Evolutionary conservation across 768 basidiomycete genomes (phyloP), one percentile per base, ranked within the genome.

Genomic region (Suillus paluster): DNA sequence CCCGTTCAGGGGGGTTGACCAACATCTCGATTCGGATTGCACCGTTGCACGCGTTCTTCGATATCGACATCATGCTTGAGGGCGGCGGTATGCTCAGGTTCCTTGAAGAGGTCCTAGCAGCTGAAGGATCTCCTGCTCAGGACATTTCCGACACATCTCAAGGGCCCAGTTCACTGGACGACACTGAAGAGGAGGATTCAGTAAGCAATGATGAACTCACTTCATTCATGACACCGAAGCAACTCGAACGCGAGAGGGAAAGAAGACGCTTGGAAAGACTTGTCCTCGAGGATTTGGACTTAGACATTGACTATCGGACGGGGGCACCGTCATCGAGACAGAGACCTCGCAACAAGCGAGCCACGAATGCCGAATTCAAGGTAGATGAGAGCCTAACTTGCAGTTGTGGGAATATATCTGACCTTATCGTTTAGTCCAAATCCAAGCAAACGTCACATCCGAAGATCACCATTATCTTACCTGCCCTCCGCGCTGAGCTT

Each of bases 41-140:
- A 11, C 90, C 94, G 11, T 67, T 96, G 11, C 94, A 95, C 68
- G 45, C 91, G n/a, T 92, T 94, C 68, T 57, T 92, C 30, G 93
- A 96, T 71, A 76, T 93, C 50, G 82, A 75, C 38, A 71, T 78
- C 59, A 65, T 80, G 21, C 65, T 85, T 55, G 69, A 78, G 62
- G 66, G 76, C 66, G 68, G 63, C 56, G 78, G 72, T 62, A 75
- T 80, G 49, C 68, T 84, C 38, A 68, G 73, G 0, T 90, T 90
- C 64, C 42, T 89, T 46, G 78, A 84, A 10, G 81, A 83, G 15
- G 42, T 82, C 39, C 65, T 71, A n/a, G 70, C 64, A 1, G 58
- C 68, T 23, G 36, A 62, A 25, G 61, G 68, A 8, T 67, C 70
- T 59, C 50, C 30, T 8, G 41, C 61, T 17, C 64, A 21, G 59